A percentile compares a stretch with the other conserved stretches of the same genome.
Evolutionary conservation across 2,329 filamentous ascomycete species (phyloP).

Genomic region (Bertia moriformis): DNA sequence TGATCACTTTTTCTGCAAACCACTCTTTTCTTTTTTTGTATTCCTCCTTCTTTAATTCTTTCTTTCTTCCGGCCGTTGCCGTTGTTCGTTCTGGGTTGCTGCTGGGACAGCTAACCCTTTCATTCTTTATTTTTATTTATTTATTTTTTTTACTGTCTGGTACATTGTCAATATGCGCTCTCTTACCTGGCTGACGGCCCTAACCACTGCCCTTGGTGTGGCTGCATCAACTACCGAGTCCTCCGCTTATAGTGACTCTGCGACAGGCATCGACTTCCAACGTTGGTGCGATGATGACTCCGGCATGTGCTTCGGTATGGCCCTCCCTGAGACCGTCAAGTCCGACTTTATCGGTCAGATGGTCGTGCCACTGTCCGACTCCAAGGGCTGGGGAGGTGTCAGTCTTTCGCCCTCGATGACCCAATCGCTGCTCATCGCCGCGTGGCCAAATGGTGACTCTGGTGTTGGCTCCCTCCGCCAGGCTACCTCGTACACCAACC

Average conservation of each 20-base stretch:
- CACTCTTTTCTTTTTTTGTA: not conserved
- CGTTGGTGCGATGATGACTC: constrained; percentile 15
- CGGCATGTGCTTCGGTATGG: constrained; percentile 32
- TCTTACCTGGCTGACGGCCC: not conserved
- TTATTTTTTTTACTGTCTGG: not conserved
- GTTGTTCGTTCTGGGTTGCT: not conserved
- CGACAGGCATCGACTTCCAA: constrained; percentile 29
- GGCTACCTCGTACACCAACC: constrained; percentile 26
- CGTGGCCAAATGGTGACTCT: constrained; percentile 29
- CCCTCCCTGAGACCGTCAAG: constrained; percentile 27
- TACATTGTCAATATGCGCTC: not conserved
- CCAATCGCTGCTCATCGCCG: constrained; percentile 28
- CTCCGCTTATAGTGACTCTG: constrained; percentile 21
- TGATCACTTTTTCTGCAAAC: not conserved
- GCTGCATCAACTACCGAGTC: not conserved
- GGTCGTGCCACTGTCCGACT: constrained; percentile 22
- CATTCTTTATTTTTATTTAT: not conserved
- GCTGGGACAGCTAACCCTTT: not conserved
- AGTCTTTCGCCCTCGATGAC: constrained; percentile 30
- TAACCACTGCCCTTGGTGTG: not conserved
- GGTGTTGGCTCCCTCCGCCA: constrained; percentile 16
- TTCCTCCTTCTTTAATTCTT: no score
- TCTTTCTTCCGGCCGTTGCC: not conserved
- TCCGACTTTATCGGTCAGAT: constrained; percentile 40
- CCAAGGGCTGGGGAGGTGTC: constrained; percentile 30